Base-by-base conservation (phyloP, 108 stramenopile genomes). In the Nitzschia palea region DNA sequence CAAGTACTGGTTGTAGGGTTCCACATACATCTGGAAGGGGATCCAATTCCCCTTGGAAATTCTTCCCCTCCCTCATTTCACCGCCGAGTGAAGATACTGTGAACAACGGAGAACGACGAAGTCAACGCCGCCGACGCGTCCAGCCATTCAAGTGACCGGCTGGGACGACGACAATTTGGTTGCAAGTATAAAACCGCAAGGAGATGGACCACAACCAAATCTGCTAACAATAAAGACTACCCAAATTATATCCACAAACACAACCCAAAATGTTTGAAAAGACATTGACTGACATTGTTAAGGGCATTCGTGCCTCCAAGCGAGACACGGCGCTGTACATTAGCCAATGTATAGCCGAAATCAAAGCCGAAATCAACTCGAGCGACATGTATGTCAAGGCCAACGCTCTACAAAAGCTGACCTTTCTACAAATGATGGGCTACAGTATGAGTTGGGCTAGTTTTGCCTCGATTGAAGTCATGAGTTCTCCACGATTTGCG, bases 401-500 rank as follows among this genome's bases (percentile, higher is more conserved):
- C 32, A 94, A 96, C 58, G 99, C 98, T 15, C 77, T 99, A 9
- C 93, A 96, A 61, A 99, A 99, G 70, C 69, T 99, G 25, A 99
- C 98, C 34, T 94, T 97, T 67, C 83, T 99, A 52, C 97, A 97
- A 71, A 97, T 97, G 96, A 90, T 97, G 82, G 99, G 99, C 12
- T 97, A 97, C 72, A 88, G 93, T 74, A 95, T 98, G 88, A 82
- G 74, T 43, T 99, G 96, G 95, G 98, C 99, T 8, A 81, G 89
- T 35, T 99, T 99, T 70, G 78, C 86, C 35, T 81, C 96, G 36
- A 90, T 97, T 26, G 98, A 99, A 68, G 94, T 97, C 48, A 97
- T 99, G 98, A 84, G 83, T 71, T 81, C 82, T 44, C 85, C 95
- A 0, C 88, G 97, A 14, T 99, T 99, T 78, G 96, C 88, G 3